phyloP scores from a whole-genome alignment of 768 basidiomycete genomes.

The Holtermanniella nyarrowii region DNA sequence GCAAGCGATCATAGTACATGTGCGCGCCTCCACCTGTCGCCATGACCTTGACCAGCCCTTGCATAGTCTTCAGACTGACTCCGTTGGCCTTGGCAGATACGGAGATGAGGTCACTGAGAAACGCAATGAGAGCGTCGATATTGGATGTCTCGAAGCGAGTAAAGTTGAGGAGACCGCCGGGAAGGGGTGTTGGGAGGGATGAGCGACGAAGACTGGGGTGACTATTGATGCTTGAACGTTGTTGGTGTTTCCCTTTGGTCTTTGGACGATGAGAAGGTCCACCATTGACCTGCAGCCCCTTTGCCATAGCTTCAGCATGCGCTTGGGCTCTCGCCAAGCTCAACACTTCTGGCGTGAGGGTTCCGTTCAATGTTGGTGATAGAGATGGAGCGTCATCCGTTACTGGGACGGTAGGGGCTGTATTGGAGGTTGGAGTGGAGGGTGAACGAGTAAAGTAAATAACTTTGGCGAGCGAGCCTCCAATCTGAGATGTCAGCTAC shows the following conservation, averaged over 20 bases:
- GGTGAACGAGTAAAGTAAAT: slow-evolving; percentile 96
- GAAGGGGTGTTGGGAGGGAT: slow-evolving; percentile 67
- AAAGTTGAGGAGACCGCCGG: slow-evolving; percentile 94
- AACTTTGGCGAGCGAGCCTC: slow-evolving; percentile 93
- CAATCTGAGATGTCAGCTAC: slow-evolving; percentile 54
- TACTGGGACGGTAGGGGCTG: not conserved
- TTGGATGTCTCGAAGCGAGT: slow-evolving; percentile 91
- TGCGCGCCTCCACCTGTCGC: slow-evolving; percentile 97
- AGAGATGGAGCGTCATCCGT: slow-evolving; percentile 9
- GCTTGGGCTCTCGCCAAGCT: too few relatives aligned
- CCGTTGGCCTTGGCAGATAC: slow-evolving; percentile 75
- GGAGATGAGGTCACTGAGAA: slow-evolving; percentile 75
- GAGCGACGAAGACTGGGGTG: slow-evolving; percentile 60
- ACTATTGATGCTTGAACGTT: slow-evolving; percentile 45
- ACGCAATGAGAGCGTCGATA: slow-evolving; percentile 70
- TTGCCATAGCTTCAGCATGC: too few relatives aligned
- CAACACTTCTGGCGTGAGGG: slow-evolving; percentile 30
- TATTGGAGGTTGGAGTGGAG: not conserved
- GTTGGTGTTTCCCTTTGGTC: slow-evolving; percentile 27
- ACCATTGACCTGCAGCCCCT: not conserved
- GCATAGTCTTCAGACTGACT: slow-evolving; percentile 84
- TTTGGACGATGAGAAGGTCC: not conserved
- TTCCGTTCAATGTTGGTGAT: slow-evolving; percentile 31
- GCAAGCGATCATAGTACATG: slow-evolving; percentile 78
- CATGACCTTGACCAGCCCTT: slow-evolving; percentile 85